Conservation (phyloP, 805 yeast genomes). For the Saccharomyces eubayanus region DNA sequence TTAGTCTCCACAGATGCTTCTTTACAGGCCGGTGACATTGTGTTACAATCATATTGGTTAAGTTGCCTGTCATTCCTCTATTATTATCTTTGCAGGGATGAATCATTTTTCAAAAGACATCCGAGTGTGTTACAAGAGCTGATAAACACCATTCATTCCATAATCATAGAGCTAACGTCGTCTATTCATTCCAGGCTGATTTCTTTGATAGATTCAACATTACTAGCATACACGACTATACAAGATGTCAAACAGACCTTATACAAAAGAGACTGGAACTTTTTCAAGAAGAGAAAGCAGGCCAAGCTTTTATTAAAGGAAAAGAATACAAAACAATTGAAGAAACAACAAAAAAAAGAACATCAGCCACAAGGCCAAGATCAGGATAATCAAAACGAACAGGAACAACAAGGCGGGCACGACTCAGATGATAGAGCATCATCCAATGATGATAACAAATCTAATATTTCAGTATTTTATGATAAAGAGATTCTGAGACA, state of each 20-base stretch:
- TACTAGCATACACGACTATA: constrained; percentile 69
- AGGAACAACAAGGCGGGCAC: not conserved
- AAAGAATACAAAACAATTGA: constrained; percentile 6
- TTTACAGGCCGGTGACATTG: constrained; percentile 46
- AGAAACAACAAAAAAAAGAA: constrained; percentile 20
- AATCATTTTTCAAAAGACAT: constrained; percentile 42
- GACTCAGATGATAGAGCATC: not conserved
- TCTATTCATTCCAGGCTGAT: constrained; percentile 56
- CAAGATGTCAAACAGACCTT: constrained; percentile 72
- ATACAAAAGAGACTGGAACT: constrained; percentile 66
- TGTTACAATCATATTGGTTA: constrained; percentile 78
- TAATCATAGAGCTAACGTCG: constrained; percentile 57
- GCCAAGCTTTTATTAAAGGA: constrained; percentile 13
- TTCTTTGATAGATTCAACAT: constrained; percentile 51
- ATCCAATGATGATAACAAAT: not conserved
- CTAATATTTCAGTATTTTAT: constrained; percentile 33
- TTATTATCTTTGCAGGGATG: constrained; percentile 68
- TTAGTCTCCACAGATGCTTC: constrained; percentile 7
- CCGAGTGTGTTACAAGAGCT: constrained; percentile 57
- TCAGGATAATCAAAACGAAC: constrained; percentile 2
- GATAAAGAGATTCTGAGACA: constrained; percentile 68
- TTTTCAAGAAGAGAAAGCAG: constrained; percentile 40
- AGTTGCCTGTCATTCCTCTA: constrained; percentile 68
- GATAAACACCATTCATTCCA: constrained; percentile 45
- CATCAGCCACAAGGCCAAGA: constrained; percentile 17